Evolutionary conservation across 2,329 filamentous ascomycete species (phyloP), one percentile per base, ranked within the genome.

Genomic region (Alternaria postmessia): DNA sequence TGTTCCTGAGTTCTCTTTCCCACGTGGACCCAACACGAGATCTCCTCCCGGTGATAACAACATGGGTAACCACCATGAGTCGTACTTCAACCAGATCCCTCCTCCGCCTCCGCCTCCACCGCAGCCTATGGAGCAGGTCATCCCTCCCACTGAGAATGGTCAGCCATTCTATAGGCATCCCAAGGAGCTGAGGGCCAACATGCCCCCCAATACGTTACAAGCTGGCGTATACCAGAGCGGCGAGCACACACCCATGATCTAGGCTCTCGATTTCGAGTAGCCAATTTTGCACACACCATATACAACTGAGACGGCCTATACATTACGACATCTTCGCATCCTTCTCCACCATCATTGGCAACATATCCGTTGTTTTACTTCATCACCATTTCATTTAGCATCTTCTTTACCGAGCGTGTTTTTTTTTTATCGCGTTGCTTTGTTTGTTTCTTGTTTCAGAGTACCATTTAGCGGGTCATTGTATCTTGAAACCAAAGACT

Each of bases 161-260:
- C 66, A 76, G 65, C 61, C 61, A 22, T 59, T 71, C n/a, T 79
- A 79, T 59, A 71, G 78, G 39, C 74, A 82, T 47, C 81, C 81
- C 7, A 82, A 79, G 66, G 82, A 83, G 65, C 70, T 84, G 18
- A 71, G 81, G 22, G 82, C 82, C 42, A 84, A 84, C 46, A 83
- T 84, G 81, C 82, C 82, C 9, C 81, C 82, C 0, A 76, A 79
- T 18, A 78, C 75, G 9, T 57, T 84, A 11, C 81, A 83, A 64
- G 69, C 77, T 20, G 82, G 81, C 12, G 81, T 82, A 1, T 78
- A 76, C 43, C 66, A 72, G 52, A 67, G 66, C 7, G 71, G 70
- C 48, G 69, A 74, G 41, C 34, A 49, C 32, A 72, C 75, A 3
- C 74, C 75, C 5, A 78, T 78, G 76, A 77, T 79, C 57, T 78